These are phyloP conservation scores for Tribonema minus DNA, from an alignment of 108 stramenopile species.

Conservation along the genomic window DNA sequence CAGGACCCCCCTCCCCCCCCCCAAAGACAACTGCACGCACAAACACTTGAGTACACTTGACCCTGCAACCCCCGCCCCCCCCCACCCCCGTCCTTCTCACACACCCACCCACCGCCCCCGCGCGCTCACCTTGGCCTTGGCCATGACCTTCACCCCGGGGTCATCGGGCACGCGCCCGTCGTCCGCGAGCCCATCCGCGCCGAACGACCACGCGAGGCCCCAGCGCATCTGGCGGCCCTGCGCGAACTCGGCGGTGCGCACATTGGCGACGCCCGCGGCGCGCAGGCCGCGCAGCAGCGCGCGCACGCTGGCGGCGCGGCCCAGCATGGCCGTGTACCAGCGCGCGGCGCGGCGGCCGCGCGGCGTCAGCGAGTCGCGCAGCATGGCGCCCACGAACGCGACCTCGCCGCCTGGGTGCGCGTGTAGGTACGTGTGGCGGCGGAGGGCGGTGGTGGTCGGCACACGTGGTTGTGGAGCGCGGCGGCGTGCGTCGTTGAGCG, in stretches of 20 bases:
- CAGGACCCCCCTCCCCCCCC: too few species aligned
- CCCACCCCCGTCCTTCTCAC: too few species aligned
- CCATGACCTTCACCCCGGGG: slow-evolving; percentile 24
- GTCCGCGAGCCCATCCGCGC: slow-evolving; percentile 20
- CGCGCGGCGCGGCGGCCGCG: background rate
- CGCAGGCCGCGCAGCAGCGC: slow-evolving; percentile 51
- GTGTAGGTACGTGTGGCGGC: too few species aligned
- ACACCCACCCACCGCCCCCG: too few species aligned
- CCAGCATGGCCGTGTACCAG: slow-evolving; percentile 79
- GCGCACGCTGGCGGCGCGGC: slow-evolving; percentile 61
- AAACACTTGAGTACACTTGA: too few species aligned
- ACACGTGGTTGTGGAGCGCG: too few species aligned
- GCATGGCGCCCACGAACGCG: slow-evolving; percentile 56
- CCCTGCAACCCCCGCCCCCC: too few species aligned
- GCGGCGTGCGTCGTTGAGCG: too few species aligned
- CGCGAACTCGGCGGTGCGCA: slow-evolving; percentile 70
- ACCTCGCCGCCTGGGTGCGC: slow-evolving; percentile 64
- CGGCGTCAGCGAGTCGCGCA: slow-evolving; percentile 60
- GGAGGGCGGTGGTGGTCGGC: too few species aligned
- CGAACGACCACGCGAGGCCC: slow-evolving; percentile 83
- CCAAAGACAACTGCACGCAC: too few species aligned
- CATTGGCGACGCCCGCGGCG: slow-evolving; percentile 57
- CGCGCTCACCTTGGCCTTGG: slow-evolving; percentile 12
- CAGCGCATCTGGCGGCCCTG: slow-evolving; percentile 78
- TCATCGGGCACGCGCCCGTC: slow-evolving; percentile 27